Base-by-base conservation (phyloP, 2,329 filamentous ascomycete species). In the Fusarium luffae region DNA sequence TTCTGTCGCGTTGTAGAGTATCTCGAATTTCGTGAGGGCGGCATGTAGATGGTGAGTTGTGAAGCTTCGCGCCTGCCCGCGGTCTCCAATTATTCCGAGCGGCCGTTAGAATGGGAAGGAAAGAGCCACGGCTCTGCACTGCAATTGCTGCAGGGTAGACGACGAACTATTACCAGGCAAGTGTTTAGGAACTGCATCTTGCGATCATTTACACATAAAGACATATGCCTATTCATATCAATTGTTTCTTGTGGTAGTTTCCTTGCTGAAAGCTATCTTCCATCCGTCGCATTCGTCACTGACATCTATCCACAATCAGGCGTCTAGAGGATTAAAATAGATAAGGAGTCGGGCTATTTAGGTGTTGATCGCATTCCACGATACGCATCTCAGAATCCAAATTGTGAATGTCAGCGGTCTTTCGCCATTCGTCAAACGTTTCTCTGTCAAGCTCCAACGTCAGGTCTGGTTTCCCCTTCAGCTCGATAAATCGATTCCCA, bases 1-100 rank as follows among this genome's bases (percentile, higher is more conserved):
- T 81, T 83, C 61, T 82, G 80, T 13, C 81, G 77, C 3, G 80
- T 79, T 13, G 71, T 73, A 19, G 79, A 69, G 63, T 82, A 82
- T 58, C 68, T 61, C 10, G 59, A 52, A 7, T 42, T 25, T 46
- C 51, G 70, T n/a, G 61, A 43, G 23, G 16, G 43, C 1, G 43
- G 43, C 43, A 46, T 46, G 43, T 46, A 9, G 23, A 46, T 27
- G 23, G 23, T n/a, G 16, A 44, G 14, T 27, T 12, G 16, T 34
- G 32, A 18, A 18, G 32, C 16, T 18, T 34, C 16, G 32, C 10
- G 23, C 14, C 9, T 44, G 23, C 42, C 14, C n/a, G 10, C 21
- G 42, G 23, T 25, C 14, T 44, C 42, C 21, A n/a, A 1, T 44
- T 44, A 44, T 44, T 25, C 4, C 16, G 42, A 18, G 23, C 16